phyloP scores from a whole-genome alignment of 2,329 filamentous ascomycete genomes.

The Apiospora aurea region DNA sequence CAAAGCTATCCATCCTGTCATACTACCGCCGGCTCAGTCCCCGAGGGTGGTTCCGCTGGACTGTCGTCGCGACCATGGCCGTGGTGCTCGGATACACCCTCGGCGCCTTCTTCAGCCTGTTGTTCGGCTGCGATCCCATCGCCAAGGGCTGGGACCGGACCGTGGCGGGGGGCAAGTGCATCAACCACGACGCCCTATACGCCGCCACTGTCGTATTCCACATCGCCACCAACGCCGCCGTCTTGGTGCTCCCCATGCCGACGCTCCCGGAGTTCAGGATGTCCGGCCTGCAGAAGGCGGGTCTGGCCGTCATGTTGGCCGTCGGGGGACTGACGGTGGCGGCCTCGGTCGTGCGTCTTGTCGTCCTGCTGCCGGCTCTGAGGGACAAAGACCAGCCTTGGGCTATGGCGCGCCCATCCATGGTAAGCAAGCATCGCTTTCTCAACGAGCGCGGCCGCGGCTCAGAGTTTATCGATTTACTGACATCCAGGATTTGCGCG shows the following conservation, averaged over 20 bases:
- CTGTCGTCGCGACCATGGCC: constrained; percentile 30
- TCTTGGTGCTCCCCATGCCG: constrained; percentile 48
- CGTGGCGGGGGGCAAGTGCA: constrained; percentile 40
- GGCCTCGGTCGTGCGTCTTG: not conserved
- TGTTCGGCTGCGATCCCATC: constrained; percentile 38
- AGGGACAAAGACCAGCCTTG: constrained; percentile 16
- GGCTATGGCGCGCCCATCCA: not conserved
- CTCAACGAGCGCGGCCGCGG: not conserved
- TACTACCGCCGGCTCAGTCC: constrained; percentile 37
- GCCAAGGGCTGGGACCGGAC: constrained; percentile 32
- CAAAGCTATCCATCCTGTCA: constrained; percentile 37
- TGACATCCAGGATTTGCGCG: not conserved
- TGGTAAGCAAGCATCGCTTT: not conserved
- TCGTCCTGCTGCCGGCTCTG: constrained; percentile 18
- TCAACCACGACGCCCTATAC: constrained; percentile 49
- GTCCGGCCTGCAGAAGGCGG: constrained; percentile 48
- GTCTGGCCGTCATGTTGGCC: constrained; percentile 46
- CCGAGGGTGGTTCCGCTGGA: constrained; percentile 31
- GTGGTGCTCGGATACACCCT: constrained; percentile 28
- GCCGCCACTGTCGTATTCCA: constrained; percentile 49
- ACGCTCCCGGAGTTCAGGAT: constrained; percentile 47
- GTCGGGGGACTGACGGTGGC: constrained; percentile 44
- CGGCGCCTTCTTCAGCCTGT: constrained; percentile 5
- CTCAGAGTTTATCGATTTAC: not conserved
- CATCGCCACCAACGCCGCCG: constrained; percentile 49